A percentile compares a stretch with the other conserved stretches of the same genome.
Conservation (phyloP, 306 rosid genomes). For the Spatholobus suberectus region DNA sequence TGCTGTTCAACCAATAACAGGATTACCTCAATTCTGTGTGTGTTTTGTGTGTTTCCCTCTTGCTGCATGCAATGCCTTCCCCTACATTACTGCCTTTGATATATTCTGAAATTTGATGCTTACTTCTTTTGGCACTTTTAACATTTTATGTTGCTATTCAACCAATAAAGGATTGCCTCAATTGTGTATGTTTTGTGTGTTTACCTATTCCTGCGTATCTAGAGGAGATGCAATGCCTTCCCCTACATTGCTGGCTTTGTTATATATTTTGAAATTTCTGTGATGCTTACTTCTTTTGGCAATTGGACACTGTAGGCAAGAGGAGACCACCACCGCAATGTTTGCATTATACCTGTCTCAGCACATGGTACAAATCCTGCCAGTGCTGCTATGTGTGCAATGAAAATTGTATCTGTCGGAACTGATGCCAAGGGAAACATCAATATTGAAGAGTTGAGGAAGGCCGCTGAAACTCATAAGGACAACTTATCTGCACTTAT, state of each 20-base stretch:
- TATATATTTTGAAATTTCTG: slow-evolving; percentile 6
- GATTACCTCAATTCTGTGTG: neutral
- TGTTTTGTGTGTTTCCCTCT: neutral
- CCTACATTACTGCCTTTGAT: neutral
- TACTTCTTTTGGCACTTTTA: slow-evolving; percentile 40
- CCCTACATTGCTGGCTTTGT: neutral
- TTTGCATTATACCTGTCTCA: slow-evolving; percentile 96
- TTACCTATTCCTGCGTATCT: slow-evolving; percentile 29
- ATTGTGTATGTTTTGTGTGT: neutral
- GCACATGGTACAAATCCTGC: slow-evolving; percentile 99
- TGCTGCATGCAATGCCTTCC: slow-evolving; percentile 30
- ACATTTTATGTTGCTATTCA: neutral
- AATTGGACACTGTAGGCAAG: slow-evolving; percentile 70
- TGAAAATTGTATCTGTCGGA: slow-evolving; percentile 94
- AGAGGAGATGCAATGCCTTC: slow-evolving; percentile 29
- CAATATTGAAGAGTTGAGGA: slow-evolving; percentile 85
- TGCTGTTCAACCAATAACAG: neutral
- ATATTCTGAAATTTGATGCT: slow-evolving; percentile 6
- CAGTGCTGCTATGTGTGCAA: slow-evolving; percentile 99
- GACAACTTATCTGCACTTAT: slow-evolving; percentile 87
- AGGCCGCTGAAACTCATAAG: slow-evolving; percentile 89
- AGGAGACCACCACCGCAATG: slow-evolving; percentile 92
- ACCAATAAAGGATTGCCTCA: neutral
- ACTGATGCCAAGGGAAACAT: slow-evolving; percentile 99
- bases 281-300: slow-evolving; percentile 31